Conservation (phyloP, 768 basidiomycete genomes). For the Lactifluus volemus region DNA sequence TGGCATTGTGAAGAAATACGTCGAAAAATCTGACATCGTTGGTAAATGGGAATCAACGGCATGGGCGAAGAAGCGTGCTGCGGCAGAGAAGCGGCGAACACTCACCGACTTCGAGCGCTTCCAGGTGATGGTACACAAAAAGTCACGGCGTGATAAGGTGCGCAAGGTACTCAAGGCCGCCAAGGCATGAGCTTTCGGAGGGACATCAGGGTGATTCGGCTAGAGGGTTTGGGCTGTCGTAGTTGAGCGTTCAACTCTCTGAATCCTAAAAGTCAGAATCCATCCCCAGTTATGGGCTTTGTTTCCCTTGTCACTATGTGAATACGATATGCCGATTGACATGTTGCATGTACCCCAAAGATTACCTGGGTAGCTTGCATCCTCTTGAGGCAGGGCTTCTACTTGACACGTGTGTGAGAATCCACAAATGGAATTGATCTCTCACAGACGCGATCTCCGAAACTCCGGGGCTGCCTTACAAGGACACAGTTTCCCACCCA, state of each 20-base stretch:
- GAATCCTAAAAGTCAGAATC: neutral
- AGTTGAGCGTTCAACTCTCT: neutral
- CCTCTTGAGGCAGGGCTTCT: too few species aligned
- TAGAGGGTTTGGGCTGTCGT: neutral
- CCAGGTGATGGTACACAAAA: constrained; percentile 81
- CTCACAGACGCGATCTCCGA: neutral
- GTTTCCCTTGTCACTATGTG: neutral
- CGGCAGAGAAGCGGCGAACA: constrained; percentile 61
- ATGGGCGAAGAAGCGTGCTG: constrained; percentile 85
- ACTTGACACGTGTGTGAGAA: neutral
- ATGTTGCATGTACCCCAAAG: neutral
- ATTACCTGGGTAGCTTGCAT: neutral
- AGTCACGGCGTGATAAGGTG: constrained; percentile 69
- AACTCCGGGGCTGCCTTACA: too few species aligned
- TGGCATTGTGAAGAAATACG: constrained; percentile 71
- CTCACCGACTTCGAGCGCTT: constrained; percentile 91
- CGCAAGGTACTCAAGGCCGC: constrained; percentile 60
- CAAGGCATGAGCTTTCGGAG: constrained; percentile 32
- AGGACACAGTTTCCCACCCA: too few species aligned
- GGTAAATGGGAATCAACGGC: constrained; percentile 83
- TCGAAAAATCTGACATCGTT: constrained; percentile 76
- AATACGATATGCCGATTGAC: too few species aligned
- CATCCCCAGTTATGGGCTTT: neutral
- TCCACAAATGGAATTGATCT: neutral
- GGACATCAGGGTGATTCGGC: neutral